Evolutionary conservation across 1,139 yeast genomes (phyloP).

Genomic region (Trichomonascaceae sp.): DNA sequence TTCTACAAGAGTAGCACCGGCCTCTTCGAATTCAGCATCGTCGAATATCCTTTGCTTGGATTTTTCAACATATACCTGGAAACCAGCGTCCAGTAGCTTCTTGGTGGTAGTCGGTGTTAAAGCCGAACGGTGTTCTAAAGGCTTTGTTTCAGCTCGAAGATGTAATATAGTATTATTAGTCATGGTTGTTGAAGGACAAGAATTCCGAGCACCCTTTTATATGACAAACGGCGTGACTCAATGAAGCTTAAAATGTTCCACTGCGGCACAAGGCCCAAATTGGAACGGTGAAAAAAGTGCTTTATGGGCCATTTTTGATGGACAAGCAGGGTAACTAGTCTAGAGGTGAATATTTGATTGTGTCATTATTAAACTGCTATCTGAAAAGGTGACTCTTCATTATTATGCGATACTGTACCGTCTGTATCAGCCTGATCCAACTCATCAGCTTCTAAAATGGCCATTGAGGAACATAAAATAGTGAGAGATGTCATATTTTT

Average conservation of each 20-base stretch:
- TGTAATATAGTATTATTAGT: conserved; percentile 39
- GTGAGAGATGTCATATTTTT: too few species aligned
- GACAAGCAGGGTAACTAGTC: not conserved
- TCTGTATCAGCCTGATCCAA: too few species aligned
- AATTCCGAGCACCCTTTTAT: not conserved
- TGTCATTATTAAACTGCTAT: too few species aligned
- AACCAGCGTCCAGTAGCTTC: conserved; percentile 80
- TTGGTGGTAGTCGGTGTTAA: conserved; percentile 88
- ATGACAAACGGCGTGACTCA: not conserved
- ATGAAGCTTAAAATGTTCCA: not conserved
- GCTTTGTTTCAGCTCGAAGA: conserved; percentile 96
- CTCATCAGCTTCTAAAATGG: too few species aligned
- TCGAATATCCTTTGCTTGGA: conserved; percentile 77
- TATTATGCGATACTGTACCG: too few species aligned
- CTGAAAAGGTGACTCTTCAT: too few species aligned
- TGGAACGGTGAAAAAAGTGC: not conserved
- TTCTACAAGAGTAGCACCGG: conserved; percentile 85
- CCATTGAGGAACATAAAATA: too few species aligned
- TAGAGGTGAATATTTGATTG: too few species aligned
- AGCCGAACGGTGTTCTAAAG: conserved; percentile 95
- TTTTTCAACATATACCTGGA: conserved; percentile 80
- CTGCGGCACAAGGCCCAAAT: not conserved
- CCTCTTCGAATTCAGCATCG: conserved; percentile 63
- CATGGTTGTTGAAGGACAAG: not conserved
- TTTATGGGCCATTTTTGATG: not conserved